Percentiles rank a stretch among this genome's conserved stretches.
Evolutionary conservation across 441 rosid species (phyloP).

Genomic region (Dalechampia spathulata): DNA sequence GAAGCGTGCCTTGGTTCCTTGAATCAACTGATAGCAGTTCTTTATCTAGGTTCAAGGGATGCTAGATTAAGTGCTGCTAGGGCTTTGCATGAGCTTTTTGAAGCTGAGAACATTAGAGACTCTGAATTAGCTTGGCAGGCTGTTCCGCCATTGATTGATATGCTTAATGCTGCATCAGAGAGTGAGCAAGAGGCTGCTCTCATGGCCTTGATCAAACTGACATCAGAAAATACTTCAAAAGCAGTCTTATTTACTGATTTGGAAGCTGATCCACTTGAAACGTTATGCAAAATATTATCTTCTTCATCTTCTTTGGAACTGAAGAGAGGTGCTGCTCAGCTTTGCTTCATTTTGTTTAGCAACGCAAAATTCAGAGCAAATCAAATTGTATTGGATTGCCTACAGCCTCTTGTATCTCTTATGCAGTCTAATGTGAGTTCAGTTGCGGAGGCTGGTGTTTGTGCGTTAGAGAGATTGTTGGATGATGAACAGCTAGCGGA

Average conservation of each 20-base stretch:
- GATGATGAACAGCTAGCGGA: constrained; percentile 56
- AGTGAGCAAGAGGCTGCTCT: constrained; percentile 69
- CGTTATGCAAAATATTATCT: constrained; percentile 49
- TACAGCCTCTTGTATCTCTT: constrained; percentile 55
- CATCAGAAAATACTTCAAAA: constrained; percentile 47
- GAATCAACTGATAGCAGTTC: constrained; percentile 71
- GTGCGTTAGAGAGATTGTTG: constrained; percentile 70
- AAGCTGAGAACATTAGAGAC: constrained; percentile 62
- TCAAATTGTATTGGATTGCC: constrained; percentile 51
- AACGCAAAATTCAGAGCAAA: constrained; percentile 40
- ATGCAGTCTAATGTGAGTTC: constrained; percentile 40
- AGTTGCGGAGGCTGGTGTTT: constrained; percentile 59
- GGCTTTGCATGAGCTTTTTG: constrained; percentile 67
- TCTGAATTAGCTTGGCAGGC: constrained; percentile 74
- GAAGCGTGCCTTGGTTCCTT: constrained; percentile 58
- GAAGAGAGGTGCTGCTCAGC: constrained; percentile 64
- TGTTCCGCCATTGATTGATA: constrained; percentile 63
- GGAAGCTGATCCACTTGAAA: constrained; percentile 63
- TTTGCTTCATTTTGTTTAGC: constrained; percentile 50
- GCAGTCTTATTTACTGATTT: constrained; percentile 38
- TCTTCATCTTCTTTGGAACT: constrained; percentile 57
- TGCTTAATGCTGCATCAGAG: constrained; percentile 66
- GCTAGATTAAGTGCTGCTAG: constrained; percentile 73
- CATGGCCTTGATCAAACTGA: constrained; percentile 58
- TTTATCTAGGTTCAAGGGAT: constrained; percentile 57